Evolutionary conservation across 192 early-diverging fungal genomes (phyloP), one percentile per base, ranked within the genome.

Genomic region (Coemansia sp.): DNA sequence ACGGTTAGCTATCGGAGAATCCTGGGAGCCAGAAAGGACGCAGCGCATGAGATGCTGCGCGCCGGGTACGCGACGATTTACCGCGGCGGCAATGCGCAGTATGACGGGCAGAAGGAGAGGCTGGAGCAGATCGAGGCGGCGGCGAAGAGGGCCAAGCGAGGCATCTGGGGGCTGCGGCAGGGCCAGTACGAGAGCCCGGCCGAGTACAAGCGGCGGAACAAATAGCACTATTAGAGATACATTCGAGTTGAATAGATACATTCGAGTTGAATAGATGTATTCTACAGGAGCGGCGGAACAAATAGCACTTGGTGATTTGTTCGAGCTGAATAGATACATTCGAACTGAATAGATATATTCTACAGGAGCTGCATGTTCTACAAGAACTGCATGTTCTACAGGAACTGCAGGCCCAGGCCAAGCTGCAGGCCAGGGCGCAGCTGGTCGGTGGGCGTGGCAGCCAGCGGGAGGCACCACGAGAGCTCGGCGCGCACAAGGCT

Each of bases 401-500:
- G 79, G 51, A 93, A 95, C 65, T 83, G 81, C 15, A 95, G 60
- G 4, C 92, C 94, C 21, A 97, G 66, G 5, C 93, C 93, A 64
- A 97, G 83, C 65, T 94, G 88, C 40, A 88, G 68, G 5, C 93
- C 93, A 9, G 84, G 75, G 57, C 86, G 85, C 11, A 89, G 54
- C 15, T 81, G 76, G 63, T 91, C 90, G 30, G 80, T 70, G 29
- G 65, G 55, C 19, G 83, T 62, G 5, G 82, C 84, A 8, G 80
- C 69, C 21, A 92, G 48, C 13, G 95, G 95, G 19, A 96, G 46
- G 59, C 91, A 90, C 60, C 86, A 93, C 62, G 96, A 97, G 18
- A 98, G 65, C 73, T 98, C 95, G 2, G 91, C 81, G 11, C 93
- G 82, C 33, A 92, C 82, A 33, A 90, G 82, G 47, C 85, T 87